Conservation (phyloP, 2,329 filamentous ascomycete genomes). For the Fusarium napiforme region DNA sequence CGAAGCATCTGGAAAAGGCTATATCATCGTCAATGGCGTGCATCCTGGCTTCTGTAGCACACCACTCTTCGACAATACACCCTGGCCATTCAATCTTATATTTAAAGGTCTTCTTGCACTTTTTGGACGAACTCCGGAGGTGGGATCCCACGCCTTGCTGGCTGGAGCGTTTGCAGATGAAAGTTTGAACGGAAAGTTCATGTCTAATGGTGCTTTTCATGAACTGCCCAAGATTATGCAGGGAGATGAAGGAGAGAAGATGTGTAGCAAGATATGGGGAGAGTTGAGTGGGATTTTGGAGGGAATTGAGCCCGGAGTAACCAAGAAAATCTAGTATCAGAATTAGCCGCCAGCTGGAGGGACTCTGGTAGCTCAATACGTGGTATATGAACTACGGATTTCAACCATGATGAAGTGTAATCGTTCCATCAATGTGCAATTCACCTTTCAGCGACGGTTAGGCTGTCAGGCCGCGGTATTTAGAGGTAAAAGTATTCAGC, state of each 20-base stretch:
- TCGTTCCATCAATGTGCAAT: background rate
- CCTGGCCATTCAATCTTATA: constrained; percentile 45
- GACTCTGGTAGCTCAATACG: background rate
- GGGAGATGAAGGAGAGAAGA: constrained; percentile 50
- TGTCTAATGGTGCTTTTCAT: constrained; percentile 49
- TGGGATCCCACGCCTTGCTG: constrained; percentile 54
- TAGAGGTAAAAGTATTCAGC: background rate
- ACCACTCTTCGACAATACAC: constrained; percentile 50
- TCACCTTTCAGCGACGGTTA: background rate
- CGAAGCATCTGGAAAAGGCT: constrained; percentile 45
- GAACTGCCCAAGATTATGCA: constrained; percentile 40
- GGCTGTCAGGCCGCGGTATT: too few relatives aligned
- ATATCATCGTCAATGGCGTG: constrained; percentile 53
- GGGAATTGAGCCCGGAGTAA: constrained; percentile 54
- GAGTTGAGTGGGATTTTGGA: constrained; percentile 58
- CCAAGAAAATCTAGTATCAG: constrained; percentile 45
- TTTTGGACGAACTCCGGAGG: constrained; percentile 52
- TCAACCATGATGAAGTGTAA: background rate
- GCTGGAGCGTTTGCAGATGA: constrained; percentile 51
- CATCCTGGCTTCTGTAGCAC: constrained; percentile 57
- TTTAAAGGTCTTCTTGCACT: constrained; percentile 28
- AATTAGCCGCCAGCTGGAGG: background rate
- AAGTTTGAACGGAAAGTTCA: constrained; percentile 55
- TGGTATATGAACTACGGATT: background rate
- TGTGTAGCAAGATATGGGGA: constrained; percentile 53